Evolutionary conservation across 1,284 basidiomycete species (phyloP), one percentile per base, ranked within the genome.

Genomic region (Earliella scabrosa): DNA sequence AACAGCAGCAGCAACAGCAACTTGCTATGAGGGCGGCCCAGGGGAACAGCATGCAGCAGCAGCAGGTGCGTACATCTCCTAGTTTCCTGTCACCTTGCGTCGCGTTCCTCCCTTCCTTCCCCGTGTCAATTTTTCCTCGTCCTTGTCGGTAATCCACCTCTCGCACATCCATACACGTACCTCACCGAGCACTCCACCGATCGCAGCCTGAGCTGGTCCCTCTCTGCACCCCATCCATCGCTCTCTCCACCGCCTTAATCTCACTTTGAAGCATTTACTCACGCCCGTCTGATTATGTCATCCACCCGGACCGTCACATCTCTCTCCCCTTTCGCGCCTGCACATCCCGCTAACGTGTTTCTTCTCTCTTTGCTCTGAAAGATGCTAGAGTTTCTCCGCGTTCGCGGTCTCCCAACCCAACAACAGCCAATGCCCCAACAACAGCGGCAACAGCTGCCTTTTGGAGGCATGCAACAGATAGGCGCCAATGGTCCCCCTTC

Each of bases 271-370:
- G 50, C 49, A 59, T 62, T 62, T 61, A 61, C 60, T 59, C 60
- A 62, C 60, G 60, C 60, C 56, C 60, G 60, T 62, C 60, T 57
- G 60, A 59, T 62, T 62, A 62, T 62, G 60, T 62, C 60, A 62
- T 62, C 60, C 56, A 52, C 45, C 52, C 52, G 49, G 45, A 36
- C 49, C 55, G 50, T 56, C 57, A 56, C 45, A 45, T 36, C 38
- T 32, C 35, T 51, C 21, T 41, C 23, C 45, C 38, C 29, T 31
- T 46, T 50, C 50, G 40, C 20, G 18, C 27, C 41, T 38, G 11
- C 44, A 16, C 48, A 46, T 50, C 48, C 38, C 52, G 18, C 54
- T 44, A 29, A 49, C 52, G 40, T 31, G 24, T 20, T 18, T 21
- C 24, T n/a, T n/a, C 23, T 10, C 35, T 36, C 41, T 16, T 20